phyloP scores from a whole-genome alignment of 1,284 basidiomycete genomes.

The Ustilago bromivora region DNA sequence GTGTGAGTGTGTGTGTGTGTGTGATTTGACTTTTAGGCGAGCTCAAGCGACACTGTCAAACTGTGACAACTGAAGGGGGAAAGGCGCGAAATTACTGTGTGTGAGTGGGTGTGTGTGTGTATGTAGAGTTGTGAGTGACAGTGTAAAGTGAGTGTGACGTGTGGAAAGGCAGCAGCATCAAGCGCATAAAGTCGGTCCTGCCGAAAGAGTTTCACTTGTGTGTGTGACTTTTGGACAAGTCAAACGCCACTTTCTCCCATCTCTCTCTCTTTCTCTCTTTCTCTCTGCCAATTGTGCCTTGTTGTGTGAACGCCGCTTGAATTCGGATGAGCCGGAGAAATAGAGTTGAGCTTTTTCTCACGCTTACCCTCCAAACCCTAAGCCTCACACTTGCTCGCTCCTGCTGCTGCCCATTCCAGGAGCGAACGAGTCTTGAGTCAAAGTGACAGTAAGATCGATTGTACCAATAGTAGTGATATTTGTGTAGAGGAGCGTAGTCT shows the following conservation, averaged over 20 bases:
- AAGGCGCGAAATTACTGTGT: background rate
- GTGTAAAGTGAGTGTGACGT: background rate
- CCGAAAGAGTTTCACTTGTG: constrained; percentile 4
- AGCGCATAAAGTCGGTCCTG: background rate
- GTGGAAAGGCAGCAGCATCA: background rate
- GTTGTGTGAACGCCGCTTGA: background rate
- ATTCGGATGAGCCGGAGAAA: constrained; percentile 11
- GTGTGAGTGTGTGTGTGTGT: background rate
- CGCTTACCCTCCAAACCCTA: background rate
- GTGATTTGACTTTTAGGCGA: background rate
- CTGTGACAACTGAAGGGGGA: constrained; percentile 1
- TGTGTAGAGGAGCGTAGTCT: background rate
- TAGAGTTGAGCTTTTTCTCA: constrained; percentile 4
- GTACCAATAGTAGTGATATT: background rate
- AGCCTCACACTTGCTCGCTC: background rate
- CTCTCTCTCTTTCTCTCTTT: no score
- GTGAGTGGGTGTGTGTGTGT: background rate
- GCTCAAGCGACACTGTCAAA: constrained; percentile 3
- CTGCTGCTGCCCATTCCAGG: background rate
- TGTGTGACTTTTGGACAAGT: background rate
- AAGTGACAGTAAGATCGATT: background rate
- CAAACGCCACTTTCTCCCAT: no score
- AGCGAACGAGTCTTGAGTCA: background rate
- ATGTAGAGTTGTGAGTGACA: background rate
- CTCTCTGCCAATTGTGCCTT: no score